Evolutionary conservation across 768 basidiomycete species (phyloP).

Genomic region (Tulasnella sp.): DNA sequence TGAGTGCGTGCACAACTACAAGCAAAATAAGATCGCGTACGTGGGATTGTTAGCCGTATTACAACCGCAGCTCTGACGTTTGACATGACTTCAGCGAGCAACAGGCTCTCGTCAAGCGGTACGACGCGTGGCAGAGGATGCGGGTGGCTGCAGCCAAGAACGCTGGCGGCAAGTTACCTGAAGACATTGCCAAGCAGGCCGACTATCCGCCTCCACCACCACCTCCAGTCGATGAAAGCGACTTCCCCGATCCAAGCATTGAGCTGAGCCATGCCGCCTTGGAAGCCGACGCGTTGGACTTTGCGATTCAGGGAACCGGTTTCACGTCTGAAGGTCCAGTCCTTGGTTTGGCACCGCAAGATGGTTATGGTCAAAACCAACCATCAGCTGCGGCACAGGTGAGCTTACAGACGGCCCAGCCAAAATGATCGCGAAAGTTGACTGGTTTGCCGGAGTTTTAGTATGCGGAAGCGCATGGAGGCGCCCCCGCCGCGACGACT

Average conservation of each 20-base stretch:
- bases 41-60: slow-evolving; percentile 44
- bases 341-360: slow-evolving; percentile 22
- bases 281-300: slow-evolving; percentile 63
- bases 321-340: slow-evolving; percentile 35
- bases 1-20: slow-evolving; percentile 90
- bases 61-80: background rate
- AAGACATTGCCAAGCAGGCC: slow-evolving; percentile 68
- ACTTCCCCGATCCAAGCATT: slow-evolving; percentile 86
- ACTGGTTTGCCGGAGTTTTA: slow-evolving; percentile 37
- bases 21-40: slow-evolving; percentile 81
- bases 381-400: background rate
- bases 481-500: slow-evolving; percentile 1
- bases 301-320: slow-evolving; percentile 90
- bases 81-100: slow-evolving; percentile 66
- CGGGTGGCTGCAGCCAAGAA: slow-evolving; percentile 76
- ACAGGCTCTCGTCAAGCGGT: slow-evolving; percentile 79
- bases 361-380: background rate
- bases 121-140: slow-evolving; percentile 87
- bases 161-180: slow-evolving; percentile 69
- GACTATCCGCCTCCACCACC: slow-evolving; percentile 73
- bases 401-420: background rate
- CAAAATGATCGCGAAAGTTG: slow-evolving; percentile 5
- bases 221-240: slow-evolving; percentile 75
- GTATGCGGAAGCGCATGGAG: slow-evolving; percentile 61
- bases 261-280: slow-evolving; percentile 85